Conservation (phyloP, 108 stramenopile genomes). For the Chaetoceros muelleri region DNA sequence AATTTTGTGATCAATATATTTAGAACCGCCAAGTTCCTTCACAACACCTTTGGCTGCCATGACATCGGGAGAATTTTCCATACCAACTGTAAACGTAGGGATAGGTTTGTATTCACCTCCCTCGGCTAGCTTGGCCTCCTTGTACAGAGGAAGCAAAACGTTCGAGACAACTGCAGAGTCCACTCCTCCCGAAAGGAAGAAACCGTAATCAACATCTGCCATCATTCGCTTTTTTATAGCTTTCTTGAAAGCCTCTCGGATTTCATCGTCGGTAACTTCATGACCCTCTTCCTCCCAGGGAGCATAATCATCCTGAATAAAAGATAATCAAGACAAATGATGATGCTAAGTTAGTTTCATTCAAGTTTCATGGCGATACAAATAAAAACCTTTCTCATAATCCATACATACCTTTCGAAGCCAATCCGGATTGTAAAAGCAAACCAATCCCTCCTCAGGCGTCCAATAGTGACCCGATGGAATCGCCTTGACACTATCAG, state of each 20-base stretch:
- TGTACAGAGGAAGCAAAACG: slow-evolving; percentile 45
- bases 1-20: slow-evolving; percentile 37
- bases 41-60: slow-evolving; percentile 63
- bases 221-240: slow-evolving; percentile 64
- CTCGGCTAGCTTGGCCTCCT: slow-evolving; percentile 12
- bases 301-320: slow-evolving; percentile 32
- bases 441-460: slow-evolving; percentile 42
- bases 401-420: slow-evolving; percentile 14
- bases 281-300: slow-evolving; percentile 39
- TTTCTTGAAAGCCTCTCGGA: slow-evolving; percentile 40
- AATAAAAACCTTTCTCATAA: background rate
- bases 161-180: slow-evolving; percentile 63
- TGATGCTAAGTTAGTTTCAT: background rate
- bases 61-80: slow-evolving; percentile 66
- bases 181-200: slow-evolving; percentile 63
- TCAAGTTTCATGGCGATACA: background rate
- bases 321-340: background rate
- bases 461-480: slow-evolving; percentile 74
- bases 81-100: slow-evolving; percentile 57
- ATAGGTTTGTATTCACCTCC: slow-evolving; percentile 55
- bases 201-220: slow-evolving; percentile 71
- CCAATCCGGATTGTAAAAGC: slow-evolving; percentile 69
- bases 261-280: slow-evolving; percentile 39
- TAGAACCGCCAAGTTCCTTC: slow-evolving; percentile 42
- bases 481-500: slow-evolving; percentile 33